Evolutionary conservation across 768 basidiomycete species (phyloP), one percentile per base, ranked within the genome.

Genomic region (Termitomyces eurrhizus): DNA sequence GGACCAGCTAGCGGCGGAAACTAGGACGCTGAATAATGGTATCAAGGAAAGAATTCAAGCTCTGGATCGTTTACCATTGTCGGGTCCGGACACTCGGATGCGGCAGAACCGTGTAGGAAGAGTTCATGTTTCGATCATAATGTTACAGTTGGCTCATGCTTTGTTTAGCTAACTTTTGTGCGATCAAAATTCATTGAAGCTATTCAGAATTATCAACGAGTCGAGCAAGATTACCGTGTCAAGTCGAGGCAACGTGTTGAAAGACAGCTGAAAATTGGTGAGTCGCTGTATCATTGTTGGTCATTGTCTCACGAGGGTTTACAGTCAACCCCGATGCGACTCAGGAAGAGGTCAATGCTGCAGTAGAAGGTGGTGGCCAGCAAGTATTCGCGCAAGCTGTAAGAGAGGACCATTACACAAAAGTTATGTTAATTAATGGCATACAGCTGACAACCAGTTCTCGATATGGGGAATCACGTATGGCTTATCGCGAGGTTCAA

Each of bases 291-390:
- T 33, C 7, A 24, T 45, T 16, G 41, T 33, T 46, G 46, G n/a
- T 36, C 33, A 6, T 7, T 6, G 12, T 29, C 39, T 46, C 4
- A 55, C 24, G 52, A 52, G 52, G 13, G 7, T 39, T 21, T 7
- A 33, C 14, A 92, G 93, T 93, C 50, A 95, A 95, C 72, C 92
- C 92, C 2, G 85, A 93, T 66, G 94, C 94, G 21, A 86, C 92
- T 33, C 82, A 83, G 12, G 88, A 93, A 60, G 93, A 96, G 69
- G 77, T 96, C 39, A 77, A 82, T 60, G 84, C 86, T 39, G 86
- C 89, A 2, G 79, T 89, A 54, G 85, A 88, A 63, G 85, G 83
- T 33, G 82, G 82, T 39, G 81, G 80, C 32, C 74, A 78, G 32
- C 88, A 92, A 68, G 85, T 95, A 48, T 96, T 96, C 75, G 82